phyloP scores from a whole-genome alignment of 1,284 basidiomycete genomes.

The Clitocybe nebularis region DNA sequence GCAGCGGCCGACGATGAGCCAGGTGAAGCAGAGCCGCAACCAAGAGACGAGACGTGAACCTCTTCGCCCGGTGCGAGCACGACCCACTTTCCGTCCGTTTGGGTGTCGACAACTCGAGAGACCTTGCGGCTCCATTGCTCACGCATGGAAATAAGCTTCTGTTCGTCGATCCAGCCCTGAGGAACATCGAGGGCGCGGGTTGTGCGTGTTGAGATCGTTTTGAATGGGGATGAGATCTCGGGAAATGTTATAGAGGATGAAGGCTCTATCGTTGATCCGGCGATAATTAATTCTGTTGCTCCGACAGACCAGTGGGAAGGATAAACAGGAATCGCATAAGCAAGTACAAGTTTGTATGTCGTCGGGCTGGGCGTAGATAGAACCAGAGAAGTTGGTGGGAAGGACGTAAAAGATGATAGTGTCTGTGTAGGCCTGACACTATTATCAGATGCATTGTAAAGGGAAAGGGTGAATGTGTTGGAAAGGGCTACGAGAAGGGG shows the following conservation, averaged over 20 bases:
- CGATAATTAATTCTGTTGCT: constrained; percentile 68
- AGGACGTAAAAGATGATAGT: constrained; percentile 68
- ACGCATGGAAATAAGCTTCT: constrained; percentile 55
- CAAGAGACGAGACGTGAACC: constrained; percentile 18
- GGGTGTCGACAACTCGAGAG: constrained; percentile 57
- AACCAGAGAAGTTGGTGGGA: constrained; percentile 68
- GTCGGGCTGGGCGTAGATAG: constrained; percentile 53
- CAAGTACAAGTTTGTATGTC: constrained; percentile 68
- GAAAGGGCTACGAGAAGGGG: constrained; percentile 72
- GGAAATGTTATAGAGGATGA: constrained; percentile 13
- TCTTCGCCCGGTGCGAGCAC: constrained; percentile 57
- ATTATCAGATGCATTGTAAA: constrained; percentile 60
- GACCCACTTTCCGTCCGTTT: constrained; percentile 82
- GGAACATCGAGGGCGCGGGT: constrained; percentile 67
- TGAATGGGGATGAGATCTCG: constrained; percentile 19
- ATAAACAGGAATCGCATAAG: constrained; percentile 74
- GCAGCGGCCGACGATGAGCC: constrained; percentile 21
- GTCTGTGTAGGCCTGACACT: constrained; percentile 54
- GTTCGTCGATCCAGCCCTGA: constrained; percentile 65
- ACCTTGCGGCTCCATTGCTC: constrained; percentile 77
- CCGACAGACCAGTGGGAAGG: constrained; percentile 79
- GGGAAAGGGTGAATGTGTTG: constrained; percentile 56
- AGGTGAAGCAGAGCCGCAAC: no score
- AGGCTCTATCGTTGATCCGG: constrained; percentile 23
- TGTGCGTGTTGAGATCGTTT: constrained; percentile 53